Evolutionary conservation across 352 stramenopile genomes (phyloP), one percentile per base, ranked within the genome.

Genomic region (Phytophthora europaea): DNA sequence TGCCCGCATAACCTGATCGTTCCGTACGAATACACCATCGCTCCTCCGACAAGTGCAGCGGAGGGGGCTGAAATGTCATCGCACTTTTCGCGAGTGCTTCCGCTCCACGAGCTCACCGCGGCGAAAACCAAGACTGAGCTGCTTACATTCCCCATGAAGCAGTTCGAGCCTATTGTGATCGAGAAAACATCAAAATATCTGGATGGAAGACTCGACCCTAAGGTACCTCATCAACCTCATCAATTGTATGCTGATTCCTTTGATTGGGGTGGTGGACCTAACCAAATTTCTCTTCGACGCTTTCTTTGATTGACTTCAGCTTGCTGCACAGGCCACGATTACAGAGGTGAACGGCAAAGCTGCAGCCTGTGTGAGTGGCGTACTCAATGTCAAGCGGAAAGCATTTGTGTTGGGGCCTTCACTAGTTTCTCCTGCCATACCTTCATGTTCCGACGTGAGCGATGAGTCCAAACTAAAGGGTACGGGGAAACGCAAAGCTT

Each of bases 171-270:
- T 1, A 82, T 95, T 43, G 53, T 86, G 28, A 73, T 97, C 2
- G 86, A 93, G 47, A 93, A 93, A 55, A 58, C 84, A 5, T 83
- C 85, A 8, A 97, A 97, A 59, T 96, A 96, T 73, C 81, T 97
- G n/a, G 88, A 95, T 64, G 90, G 89, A 45, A 82, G 82, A 52
- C 80, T 97, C 7, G 84, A 95, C 52, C 82, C 88, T 2, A 86
- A 83, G 70, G 87, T 94, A 80, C 31, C 0, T 57, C 15, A 8
- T 63, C 13, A n/a, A 80, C 31, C 0, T 57, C 15, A 8, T 63
- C 13, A n/a, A 31, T 6, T 40, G 36, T 43, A 15, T 15, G 36
- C 36, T 43, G 36, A 43, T 16, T 16, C 12, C 2, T 6, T 43
- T 12, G 13, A 48, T 60, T 9, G 18, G 16, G 16, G 18, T 23